Evolutionary conservation across 176 grass and related monocot species (phyloP).

Genomic region (Urochloa ruziziensis): DNA sequence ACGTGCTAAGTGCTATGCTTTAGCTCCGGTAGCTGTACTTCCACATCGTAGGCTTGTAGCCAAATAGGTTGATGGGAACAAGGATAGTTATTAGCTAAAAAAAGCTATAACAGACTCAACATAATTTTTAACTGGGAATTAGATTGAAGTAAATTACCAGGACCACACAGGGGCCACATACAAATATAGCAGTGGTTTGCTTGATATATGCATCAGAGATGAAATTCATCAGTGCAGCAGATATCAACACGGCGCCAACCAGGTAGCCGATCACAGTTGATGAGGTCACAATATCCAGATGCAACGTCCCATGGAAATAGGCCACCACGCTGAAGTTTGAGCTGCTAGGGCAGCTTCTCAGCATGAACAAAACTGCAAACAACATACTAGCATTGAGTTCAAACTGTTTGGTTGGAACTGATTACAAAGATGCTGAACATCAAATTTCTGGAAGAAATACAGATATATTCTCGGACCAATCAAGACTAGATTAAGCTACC

Average conservation of each 20-base stretch:
- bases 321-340: slow-evolving; percentile 48
- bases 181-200: slow-evolving; percentile 20
- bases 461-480: too few species aligned
- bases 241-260: slow-evolving; percentile 10
- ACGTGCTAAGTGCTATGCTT: background rate
- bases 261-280: slow-evolving; percentile 32
- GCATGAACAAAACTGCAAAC: slow-evolving; percentile 33
- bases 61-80: background rate
- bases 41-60: background rate
- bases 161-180: slow-evolving; percentile 16
- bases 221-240: slow-evolving; percentile 26
- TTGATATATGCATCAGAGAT: slow-evolving; percentile 32
- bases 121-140: background rate
- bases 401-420: background rate
- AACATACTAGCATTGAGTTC: slow-evolving; percentile 11
- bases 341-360: slow-evolving; percentile 37
- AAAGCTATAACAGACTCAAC: background rate
- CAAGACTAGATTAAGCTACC: background rate
- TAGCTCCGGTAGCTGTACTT: background rate
- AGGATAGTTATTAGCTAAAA: background rate
- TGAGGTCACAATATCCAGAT: slow-evolving; percentile 48
- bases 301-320: slow-evolving; percentile 31
- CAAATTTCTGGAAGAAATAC: background rate
- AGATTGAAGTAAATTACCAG: slow-evolving; percentile 21
- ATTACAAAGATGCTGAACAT: background rate